Evolutionary conservation across 1,284 basidiomycete species (phyloP).

Genomic region (Trichosporon coremiiforme): DNA sequence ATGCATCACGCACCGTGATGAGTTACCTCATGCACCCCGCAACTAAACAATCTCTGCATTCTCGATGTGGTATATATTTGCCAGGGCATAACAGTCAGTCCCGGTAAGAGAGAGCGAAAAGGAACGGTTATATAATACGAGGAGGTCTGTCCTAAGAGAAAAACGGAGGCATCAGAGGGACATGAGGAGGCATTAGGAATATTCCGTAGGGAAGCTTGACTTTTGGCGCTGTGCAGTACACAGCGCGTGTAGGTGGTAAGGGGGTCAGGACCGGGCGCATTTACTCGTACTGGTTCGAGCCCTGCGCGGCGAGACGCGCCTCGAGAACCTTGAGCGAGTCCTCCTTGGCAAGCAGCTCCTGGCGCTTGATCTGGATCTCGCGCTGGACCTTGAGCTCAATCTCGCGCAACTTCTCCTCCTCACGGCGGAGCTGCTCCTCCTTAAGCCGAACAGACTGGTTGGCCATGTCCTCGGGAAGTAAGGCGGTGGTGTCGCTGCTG

Average conservation of each 20-base stretch:
- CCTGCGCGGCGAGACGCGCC: constrained; percentile 46
- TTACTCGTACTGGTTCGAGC: constrained; percentile 29
- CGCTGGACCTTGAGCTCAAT: constrained; percentile 98
- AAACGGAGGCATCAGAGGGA: constrained; percentile 19
- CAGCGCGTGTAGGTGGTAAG: constrained; percentile 67
- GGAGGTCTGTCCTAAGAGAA: constrained; percentile 19
- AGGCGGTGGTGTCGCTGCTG: constrained; percentile 74
- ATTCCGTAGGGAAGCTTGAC: constrained; percentile 54
- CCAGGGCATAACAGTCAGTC: constrained; percentile 19
- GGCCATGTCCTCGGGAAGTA: constrained; percentile 87
- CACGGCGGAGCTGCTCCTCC: constrained; percentile 95
- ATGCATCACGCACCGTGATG: background rate
- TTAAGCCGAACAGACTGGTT: constrained; percentile 95
- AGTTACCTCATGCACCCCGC: background rate
- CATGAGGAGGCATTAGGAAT: constrained; percentile 22
- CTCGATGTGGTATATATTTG: constrained; percentile 16
- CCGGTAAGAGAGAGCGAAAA: constrained; percentile 10
- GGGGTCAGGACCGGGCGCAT: background rate
- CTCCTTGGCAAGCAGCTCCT: constrained; percentile 92
- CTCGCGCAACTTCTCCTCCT: constrained; percentile 98
- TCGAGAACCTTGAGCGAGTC: constrained; percentile 62
- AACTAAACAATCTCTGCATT: constrained; percentile 19
- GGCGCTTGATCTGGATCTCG: constrained; percentile 98
- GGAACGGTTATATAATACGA: constrained; percentile 27
- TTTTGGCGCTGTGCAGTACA: constrained; percentile 64